Evolutionary conservation across 371 early-diverging fungal genomes (phyloP).

Genomic region (Mortierella sp.): DNA sequence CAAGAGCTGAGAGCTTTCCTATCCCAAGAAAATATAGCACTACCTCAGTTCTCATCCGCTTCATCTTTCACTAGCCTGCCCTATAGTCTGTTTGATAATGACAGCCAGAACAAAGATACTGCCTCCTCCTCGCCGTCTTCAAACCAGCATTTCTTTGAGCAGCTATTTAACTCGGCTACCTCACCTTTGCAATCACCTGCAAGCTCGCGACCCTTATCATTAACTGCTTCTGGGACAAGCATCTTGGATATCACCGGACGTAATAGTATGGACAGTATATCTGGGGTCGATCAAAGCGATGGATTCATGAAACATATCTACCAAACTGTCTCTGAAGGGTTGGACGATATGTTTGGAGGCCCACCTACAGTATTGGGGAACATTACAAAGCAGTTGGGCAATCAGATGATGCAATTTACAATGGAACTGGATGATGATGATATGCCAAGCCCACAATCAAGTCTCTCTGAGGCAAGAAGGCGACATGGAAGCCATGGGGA

Average conservation of each 20-base stretch:
- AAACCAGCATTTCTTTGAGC: slow-evolving; percentile 38
- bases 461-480: neutral
- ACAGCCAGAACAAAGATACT: slow-evolving; percentile 3
- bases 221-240: slow-evolving; percentile 19
- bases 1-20: slow-evolving; percentile 72
- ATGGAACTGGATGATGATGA: slow-evolving; percentile 36
- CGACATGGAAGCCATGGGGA: slow-evolving; percentile 34
- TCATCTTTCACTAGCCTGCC: slow-evolving; percentile 14
- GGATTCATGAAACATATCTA: slow-evolving; percentile 81
- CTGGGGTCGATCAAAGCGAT: slow-evolving; percentile 12
- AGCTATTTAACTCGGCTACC: slow-evolving; percentile 43
- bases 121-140: slow-evolving; percentile 4
- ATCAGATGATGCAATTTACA: slow-evolving; percentile 72
- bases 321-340: slow-evolving; percentile 76
- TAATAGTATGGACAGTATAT: neutral
- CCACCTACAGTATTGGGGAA: slow-evolving; percentile 77
- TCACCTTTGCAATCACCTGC: slow-evolving; percentile 21
- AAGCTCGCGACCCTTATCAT: slow-evolving; percentile 3
- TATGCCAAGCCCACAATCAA: neutral
- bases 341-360: slow-evolving; percentile 70
- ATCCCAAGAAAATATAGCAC: slow-evolving; percentile 71
- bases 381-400: slow-evolving; percentile 77
- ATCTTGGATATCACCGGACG: slow-evolving; percentile 6
- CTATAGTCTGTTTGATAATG: slow-evolving; percentile 25
- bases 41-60: slow-evolving; percentile 58